Percentiles rank a stretch among this genome's conserved stretches.
Conservation (phyloP, 306 rosid genomes). For the Rosa multiflora region DNA sequence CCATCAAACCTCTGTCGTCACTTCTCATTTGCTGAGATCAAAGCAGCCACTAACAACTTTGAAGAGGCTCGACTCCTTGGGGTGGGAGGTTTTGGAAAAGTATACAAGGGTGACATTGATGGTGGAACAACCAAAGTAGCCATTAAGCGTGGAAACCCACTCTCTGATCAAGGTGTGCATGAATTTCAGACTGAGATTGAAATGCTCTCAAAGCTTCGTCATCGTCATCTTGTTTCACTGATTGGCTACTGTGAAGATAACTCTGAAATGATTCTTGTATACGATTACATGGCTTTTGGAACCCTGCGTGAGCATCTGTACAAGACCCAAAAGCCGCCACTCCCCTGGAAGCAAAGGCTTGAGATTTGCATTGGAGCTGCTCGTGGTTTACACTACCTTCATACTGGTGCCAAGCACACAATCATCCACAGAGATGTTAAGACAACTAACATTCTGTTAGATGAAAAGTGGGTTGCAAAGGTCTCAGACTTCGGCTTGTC, state of each 20-base stretch:
- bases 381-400: slow-evolving; percentile 95
- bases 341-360: slow-evolving; percentile 99
- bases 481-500: slow-evolving; percentile 98
- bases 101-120: slow-evolving; percentile 88
- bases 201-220: slow-evolving; percentile 99
- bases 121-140: slow-evolving; percentile 83
- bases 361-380: slow-evolving; percentile 99
- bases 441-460: slow-evolving; percentile 93
- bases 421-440: slow-evolving; percentile 98
- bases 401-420: slow-evolving; percentile 96
- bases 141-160: slow-evolving; percentile 94
- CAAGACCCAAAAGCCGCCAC: slow-evolving; percentile 95
- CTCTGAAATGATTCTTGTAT: slow-evolving; percentile 97
- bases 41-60: slow-evolving; percentile 86
- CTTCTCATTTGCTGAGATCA: slow-evolving; percentile 95
- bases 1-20: slow-evolving; percentile 97
- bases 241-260: slow-evolving; percentile 97
- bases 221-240: slow-evolving; percentile 94
- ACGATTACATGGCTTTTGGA: slow-evolving; percentile 92
- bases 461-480: slow-evolving; percentile 98
- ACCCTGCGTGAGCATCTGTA: slow-evolving; percentile 95
- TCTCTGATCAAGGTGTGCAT: slow-evolving; percentile 97
- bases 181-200: slow-evolving; percentile 99
- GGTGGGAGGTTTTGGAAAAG: slow-evolving; percentile 99
- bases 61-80: slow-evolving; percentile 91